Conservation (phyloP, 257 asterid genomes). For the Rauvolfia tetraphylla region DNA sequence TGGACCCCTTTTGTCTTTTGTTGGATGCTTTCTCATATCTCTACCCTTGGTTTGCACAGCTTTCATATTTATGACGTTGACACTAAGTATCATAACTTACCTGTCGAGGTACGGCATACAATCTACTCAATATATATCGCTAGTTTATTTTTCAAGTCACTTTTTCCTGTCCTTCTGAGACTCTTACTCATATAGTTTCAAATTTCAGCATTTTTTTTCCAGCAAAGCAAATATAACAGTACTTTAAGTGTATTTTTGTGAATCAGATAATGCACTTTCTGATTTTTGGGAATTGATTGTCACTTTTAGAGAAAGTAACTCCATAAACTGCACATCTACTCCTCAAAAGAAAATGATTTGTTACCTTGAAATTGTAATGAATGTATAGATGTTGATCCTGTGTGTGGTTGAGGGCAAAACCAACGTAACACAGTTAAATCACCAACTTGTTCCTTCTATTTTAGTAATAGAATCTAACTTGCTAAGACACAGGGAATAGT, state of each 20-base stretch:
- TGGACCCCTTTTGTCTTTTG: neutral
- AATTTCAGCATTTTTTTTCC: no score
- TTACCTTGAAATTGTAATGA: neutral
- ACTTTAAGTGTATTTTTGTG: no score
- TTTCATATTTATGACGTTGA: slow-evolving; percentile 76
- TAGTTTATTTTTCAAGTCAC: neutral
- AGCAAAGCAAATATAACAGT: neutral
- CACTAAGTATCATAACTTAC: slow-evolving; percentile 55
- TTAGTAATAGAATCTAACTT: no score
- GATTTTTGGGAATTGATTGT: neutral
- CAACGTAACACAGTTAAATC: neutral
- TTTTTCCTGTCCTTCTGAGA: neutral
- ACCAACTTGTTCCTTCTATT: no score
- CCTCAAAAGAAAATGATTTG: neutral
- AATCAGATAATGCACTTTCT: neutral
- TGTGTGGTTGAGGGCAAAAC: neutral
- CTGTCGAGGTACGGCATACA: slow-evolving; percentile 56
- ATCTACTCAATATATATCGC: slow-evolving; percentile 5
- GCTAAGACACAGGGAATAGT: no score
- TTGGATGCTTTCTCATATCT: slow-evolving; percentile 3
- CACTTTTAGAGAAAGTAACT: neutral
- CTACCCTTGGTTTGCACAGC: slow-evolving; percentile 34
- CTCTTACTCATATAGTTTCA: no score
- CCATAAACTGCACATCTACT: neutral
- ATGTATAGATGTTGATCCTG: no score